These are phyloP conservation scores for Candolleomyces eurysporus DNA, from an alignment of 768 basidiomycete species.

Conservation along the genomic window DNA sequence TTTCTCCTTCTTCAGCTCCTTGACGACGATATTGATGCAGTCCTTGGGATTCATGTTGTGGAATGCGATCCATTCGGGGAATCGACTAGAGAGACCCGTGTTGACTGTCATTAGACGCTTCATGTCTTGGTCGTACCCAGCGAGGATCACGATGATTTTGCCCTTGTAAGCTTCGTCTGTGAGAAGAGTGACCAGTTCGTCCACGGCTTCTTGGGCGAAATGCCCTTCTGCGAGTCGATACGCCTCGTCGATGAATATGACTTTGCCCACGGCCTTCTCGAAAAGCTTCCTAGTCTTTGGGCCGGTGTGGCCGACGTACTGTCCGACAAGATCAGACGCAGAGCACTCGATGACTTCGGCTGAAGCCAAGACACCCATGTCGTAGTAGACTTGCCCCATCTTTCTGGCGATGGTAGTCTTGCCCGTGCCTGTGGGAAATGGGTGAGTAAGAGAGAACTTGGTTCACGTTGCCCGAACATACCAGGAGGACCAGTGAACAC, in stretches of 20 bases:
- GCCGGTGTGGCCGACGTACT: conserved; percentile 72
- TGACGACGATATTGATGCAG: conserved; percentile 49
- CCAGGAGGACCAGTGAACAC: conserved; percentile 75
- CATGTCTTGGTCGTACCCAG: conserved; percentile 71
- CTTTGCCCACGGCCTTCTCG: conserved; percentile 63
- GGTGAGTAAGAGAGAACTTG: neutral
- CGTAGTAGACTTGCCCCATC: conserved; percentile 56
- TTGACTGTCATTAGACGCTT: conserved; percentile 58
- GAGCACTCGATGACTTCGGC: conserved; percentile 65
- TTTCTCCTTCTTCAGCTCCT: conserved; percentile 43
- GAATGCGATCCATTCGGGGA: conserved; percentile 60
- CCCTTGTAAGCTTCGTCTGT: conserved; percentile 56
- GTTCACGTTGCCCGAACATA: conserved; percentile 21
- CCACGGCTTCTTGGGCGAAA: conserved; percentile 70
- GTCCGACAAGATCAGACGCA: conserved; percentile 65
- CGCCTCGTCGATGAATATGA: conserved; percentile 72
- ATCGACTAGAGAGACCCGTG: conserved; percentile 63
- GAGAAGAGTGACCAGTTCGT: conserved; percentile 64
- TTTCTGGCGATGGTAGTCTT: conserved; percentile 61
- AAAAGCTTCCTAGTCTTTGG: conserved; percentile 60
- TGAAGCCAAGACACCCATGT: conserved; percentile 50
- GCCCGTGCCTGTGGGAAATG: conserved; percentile 45
- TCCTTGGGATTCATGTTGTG: conserved; percentile 44
- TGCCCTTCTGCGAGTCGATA: conserved; percentile 60
- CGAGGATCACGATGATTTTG: conserved; percentile 65